phyloP scores from a whole-genome alignment of 2,329 filamentous ascomycete species.

The Fusarium albosuccineum region DNA sequence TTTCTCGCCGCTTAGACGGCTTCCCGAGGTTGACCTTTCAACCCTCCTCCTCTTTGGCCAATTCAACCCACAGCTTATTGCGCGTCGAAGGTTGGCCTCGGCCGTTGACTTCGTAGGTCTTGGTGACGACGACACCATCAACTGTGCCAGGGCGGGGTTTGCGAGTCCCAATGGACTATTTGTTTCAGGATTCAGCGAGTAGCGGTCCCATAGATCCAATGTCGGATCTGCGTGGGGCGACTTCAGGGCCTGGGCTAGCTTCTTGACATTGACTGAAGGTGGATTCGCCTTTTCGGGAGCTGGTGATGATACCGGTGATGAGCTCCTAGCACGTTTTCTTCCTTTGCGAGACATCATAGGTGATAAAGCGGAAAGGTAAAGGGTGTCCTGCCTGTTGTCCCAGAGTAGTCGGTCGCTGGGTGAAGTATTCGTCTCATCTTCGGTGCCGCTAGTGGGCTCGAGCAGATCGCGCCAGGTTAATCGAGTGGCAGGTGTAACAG shows the following conservation, averaged over 20 bases:
- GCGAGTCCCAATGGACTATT: conserved; percentile 59
- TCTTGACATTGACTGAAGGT: conserved; percentile 68
- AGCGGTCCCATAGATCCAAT: conserved; percentile 82
- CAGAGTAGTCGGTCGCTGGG: conserved; percentile 73
- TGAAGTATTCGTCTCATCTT: conserved; percentile 63
- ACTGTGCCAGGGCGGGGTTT: conserved; percentile 71
- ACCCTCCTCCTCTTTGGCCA: conserved; percentile 79
- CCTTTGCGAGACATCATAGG: conserved; percentile 64
- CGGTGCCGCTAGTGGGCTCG: conserved; percentile 56
- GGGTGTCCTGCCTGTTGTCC: conserved; percentile 64
- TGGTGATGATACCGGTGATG: conserved; percentile 79
- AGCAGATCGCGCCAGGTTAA: conserved; percentile 71
- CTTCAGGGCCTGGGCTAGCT: conserved; percentile 69
- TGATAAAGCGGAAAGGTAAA: conserved; percentile 58
- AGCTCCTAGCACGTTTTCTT: conserved; percentile 79
- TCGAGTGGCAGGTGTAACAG: conserved; percentile 63
- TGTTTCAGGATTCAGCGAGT: conserved; percentile 65
- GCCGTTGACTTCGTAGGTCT: conserved; percentile 64
- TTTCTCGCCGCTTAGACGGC: conserved; percentile 49
- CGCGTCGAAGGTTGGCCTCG: conserved; percentile 66
- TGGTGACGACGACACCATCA: conserved; percentile 79
- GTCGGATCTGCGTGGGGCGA: conserved; percentile 80
- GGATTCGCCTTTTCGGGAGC: conserved; percentile 59
- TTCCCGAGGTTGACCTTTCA: conserved; percentile 60
- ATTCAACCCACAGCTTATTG: conserved; percentile 76